Conservation (phyloP, 2,329 filamentous ascomycete genomes). For the Trichoderma afroharzianum region DNA sequence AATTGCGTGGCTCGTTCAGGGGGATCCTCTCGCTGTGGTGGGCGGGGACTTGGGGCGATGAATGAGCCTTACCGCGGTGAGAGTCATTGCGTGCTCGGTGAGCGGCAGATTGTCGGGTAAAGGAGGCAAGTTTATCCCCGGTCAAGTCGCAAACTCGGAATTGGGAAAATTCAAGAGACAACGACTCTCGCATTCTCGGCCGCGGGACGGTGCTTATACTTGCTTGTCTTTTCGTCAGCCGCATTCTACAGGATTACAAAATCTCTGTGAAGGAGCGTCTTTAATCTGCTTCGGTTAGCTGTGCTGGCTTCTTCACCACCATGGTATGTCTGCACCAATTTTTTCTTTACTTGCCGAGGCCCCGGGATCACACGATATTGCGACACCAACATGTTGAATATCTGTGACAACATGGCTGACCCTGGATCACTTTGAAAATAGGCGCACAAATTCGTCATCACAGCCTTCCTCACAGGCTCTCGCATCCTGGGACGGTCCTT, state of each 20-base stretch:
- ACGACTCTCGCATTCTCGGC: not conserved
- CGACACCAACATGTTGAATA: not conserved
- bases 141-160: conserved; percentile 23
- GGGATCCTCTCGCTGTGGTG: conserved; percentile 2
- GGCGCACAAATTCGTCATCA: conserved; percentile 87
- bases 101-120: conserved; percentile 29
- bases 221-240: not conserved
- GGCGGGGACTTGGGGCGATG: not conserved
- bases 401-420: not conserved
- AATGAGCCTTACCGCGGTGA: conserved; percentile 9
- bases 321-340: not conserved
- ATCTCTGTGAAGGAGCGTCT: not conserved
- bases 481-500: conserved; percentile 93
- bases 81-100: conserved; percentile 7
- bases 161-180: conserved; percentile 24
- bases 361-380: not conserved
- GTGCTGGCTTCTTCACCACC: conserved; percentile 8
- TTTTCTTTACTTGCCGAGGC: conserved; percentile 1
- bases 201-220: not conserved
- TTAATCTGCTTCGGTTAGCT: not conserved
- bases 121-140: conserved; percentile 24
- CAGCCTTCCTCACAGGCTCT: conserved; percentile 84
- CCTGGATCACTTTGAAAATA: conserved; percentile 33
- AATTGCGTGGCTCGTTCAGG: conserved; percentile 14
- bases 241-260: not conserved